Base-by-base conservation (phyloP, 768 basidiomycete species). In the Candolleomyces efflorescens region DNA sequence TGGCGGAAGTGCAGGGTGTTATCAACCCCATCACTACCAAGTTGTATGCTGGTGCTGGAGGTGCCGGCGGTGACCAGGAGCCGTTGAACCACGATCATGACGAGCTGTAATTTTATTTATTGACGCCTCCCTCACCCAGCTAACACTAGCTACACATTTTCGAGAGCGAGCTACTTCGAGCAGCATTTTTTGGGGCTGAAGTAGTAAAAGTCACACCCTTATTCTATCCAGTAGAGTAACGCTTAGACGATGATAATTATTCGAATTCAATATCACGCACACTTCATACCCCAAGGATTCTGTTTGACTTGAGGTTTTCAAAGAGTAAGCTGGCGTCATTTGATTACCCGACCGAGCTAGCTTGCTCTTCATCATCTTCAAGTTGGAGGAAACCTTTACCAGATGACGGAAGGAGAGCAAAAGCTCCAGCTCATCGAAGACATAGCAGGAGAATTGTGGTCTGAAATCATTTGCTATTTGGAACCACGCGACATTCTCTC, bases 1-100 rank as follows among this genome's bases (percentile, higher is more conserved):
- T 94, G 64, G 76, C 82, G 54, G 88, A 90, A 74, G 78, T 92
- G 24, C 91, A 92, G 68, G 74, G 79, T 51, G 73, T 89, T 27
- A 86, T 93, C 52, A 82, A 82, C 70, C 94, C 94, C 53, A 94
- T 95, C 73, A 92, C 93, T 53, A 82, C 84, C 67, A 93, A 94
- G 75, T 74, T 92, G 53, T 91, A 90, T 71, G 69, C 73, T 36
- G 81, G 75, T 39, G 75, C 67, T 3, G 61, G 65, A 13, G 65
- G 64, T 20, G 51, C 64, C 36, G 57, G 51, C 32, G 73, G 75
- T 20, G 72, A 74, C 53, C 77, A 79, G 9, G 77, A 81, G 9
- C 75, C 77, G 41, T 65, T 72, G 18, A 63, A 65, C 27, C 69
- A 71, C 18, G 73, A 78, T 61, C 80, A 80, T 63, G 80, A 81